These are phyloP conservation scores for Monosporascus sp. DNA, from an alignment of 2,329 filamentous ascomycete species.

Conservation along the genomic window DNA sequence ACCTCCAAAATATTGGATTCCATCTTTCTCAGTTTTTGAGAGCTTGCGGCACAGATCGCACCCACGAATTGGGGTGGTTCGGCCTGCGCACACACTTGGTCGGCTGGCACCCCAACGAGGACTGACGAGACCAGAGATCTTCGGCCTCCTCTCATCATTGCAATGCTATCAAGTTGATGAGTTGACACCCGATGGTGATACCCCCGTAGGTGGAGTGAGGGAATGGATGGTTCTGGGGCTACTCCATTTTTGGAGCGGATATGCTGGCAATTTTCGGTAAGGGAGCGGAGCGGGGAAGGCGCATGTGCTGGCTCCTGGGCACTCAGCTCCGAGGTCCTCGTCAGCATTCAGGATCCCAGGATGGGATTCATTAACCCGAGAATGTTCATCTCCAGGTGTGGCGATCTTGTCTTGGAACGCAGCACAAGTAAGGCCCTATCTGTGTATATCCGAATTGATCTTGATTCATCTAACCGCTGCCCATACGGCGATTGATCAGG, in stretches of 20 bases:
- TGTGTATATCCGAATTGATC: too few relatives aligned
- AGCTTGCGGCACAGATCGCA: too few relatives aligned
- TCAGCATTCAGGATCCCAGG: not conserved
- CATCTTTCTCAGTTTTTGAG: constrained; percentile 6
- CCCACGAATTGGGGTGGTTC: too few relatives aligned
- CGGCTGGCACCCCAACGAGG: too few relatives aligned
- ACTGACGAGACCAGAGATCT: too few relatives aligned
- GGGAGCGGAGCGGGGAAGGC: not conserved
- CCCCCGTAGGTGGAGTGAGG: not conserved
- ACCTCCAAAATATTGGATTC: constrained; percentile 16
- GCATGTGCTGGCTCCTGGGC: not conserved
- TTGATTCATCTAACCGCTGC: not conserved
- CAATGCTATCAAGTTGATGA: not conserved
- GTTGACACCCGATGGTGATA: not conserved
- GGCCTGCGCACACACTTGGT: too few relatives aligned
- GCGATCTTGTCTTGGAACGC: not conserved
- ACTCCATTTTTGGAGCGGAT: not conserved
- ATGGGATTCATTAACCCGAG: not conserved
- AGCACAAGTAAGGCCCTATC: not conserved
- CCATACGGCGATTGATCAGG: not conserved
- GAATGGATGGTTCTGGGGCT: not conserved
- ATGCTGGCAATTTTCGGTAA: not conserved
- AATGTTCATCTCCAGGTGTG: not conserved
- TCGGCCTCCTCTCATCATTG: too few relatives aligned
- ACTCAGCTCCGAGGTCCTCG: not conserved